Base-by-base conservation (phyloP, 2,329 filamentous ascomycete species). In the Trichoderma sp. region DNA sequence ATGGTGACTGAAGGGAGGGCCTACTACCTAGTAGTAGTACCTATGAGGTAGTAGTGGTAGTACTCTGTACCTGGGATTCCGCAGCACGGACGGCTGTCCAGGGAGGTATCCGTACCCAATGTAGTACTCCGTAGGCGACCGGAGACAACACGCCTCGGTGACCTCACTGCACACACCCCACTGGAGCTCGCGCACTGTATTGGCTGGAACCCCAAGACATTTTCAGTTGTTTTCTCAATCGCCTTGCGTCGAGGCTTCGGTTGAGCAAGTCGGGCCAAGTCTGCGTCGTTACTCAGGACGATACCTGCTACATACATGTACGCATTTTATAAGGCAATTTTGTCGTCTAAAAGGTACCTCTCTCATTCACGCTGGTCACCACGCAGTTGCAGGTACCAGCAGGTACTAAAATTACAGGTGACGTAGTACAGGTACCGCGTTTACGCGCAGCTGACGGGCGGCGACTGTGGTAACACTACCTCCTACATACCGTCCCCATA, bases 171-270 rank as follows among this genome's bases (percentile, higher is more conserved):
- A 34, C 10, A 15, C 52, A 57, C 60, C 17, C 60, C 60, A 32
- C 42, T 19, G 48, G 52, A 34, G n/a, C 60, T 2, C 27, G 25
- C 52, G 61, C 61, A 57, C 61, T 57, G 61, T 65, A 57, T 48
- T 34, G 37, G 27, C 52, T 15, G 50, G 52, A 65, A 57, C 50
- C 61, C 61, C 25, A 54, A 64, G n/a, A 27, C 35, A 35, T 10
- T 25, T n/a, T 7, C 32, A 25, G 7, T 52, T 10, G 13, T 22
- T 29, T 9, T 13, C 17, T 61, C n/a, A n/a, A n/a, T n/a, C n/a
- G n/a, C n/a, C 39, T 19, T 45, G 39, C 10, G n/a, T 10, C n/a
- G 39, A 42, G 39, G 39, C 39, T 42, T 42, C 39, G 1, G n/a
- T 42, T 42, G 39, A 42, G 39, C 39, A 10, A 1, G 39, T n/a